Conservation (phyloP, 805 yeast genomes). For the Hanseniaspora jakobsenii region DNA sequence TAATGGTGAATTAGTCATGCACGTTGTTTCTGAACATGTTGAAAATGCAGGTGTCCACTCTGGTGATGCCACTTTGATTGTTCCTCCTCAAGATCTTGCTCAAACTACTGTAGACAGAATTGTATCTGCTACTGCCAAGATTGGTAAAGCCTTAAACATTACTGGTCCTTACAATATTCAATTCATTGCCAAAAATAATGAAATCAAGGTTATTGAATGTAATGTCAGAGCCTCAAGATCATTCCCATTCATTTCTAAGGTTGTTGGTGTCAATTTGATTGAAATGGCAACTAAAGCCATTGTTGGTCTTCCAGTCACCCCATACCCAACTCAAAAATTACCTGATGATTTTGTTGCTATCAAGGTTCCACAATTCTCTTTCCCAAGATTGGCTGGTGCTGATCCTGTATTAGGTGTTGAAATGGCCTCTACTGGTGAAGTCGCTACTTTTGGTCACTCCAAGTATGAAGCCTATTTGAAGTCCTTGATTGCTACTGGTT, state of each 20-base stretch:
- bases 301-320: constrained; percentile 72
- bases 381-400: constrained; percentile 93
- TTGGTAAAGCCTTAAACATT: constrained; percentile 86
- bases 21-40: constrained; percentile 93
- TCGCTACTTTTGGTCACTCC: constrained; percentile 91
- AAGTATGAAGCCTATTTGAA: constrained; percentile 96
- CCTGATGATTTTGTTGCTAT: constrained; percentile 93
- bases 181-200: constrained; percentile 61
- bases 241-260: constrained; percentile 98
- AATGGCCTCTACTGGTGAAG: constrained; percentile 99
- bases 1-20: constrained; percentile 78
- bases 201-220: constrained; percentile 93
- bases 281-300: constrained; percentile 96
- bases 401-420: constrained; percentile 97
- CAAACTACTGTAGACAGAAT: constrained; percentile 56
- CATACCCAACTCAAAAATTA: constrained; percentile 79
- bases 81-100: constrained; percentile 78
- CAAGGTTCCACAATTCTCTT: constrained; percentile 94
- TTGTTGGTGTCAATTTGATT: constrained; percentile 85
- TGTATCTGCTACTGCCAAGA: constrained; percentile 82
- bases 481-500: constrained; percentile 88
- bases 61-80: constrained; percentile 91
- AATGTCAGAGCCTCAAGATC: constrained; percentile 97
- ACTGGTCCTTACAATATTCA: constrained; percentile 99
- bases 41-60: constrained; percentile 98